Evolutionary conservation across 805 yeast genomes (phyloP).

Genomic region (Ogataea polymorpha): DNA sequence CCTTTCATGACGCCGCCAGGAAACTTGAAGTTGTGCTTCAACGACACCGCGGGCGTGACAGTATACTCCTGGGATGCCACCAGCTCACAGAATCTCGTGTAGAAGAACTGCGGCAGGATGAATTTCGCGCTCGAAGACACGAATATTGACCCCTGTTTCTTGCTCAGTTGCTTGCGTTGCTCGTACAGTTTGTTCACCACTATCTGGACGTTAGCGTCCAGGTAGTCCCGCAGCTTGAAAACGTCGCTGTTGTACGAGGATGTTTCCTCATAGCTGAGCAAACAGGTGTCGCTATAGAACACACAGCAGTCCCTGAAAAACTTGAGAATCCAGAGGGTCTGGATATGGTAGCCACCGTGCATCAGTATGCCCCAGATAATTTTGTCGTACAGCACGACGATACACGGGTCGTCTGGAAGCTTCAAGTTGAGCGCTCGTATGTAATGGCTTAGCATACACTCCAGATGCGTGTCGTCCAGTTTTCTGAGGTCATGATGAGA

Average conservation of each 20-base stretch:
- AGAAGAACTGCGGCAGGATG: conserved; percentile 18
- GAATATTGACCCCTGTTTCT: conserved; percentile 10
- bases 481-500: conserved; percentile 6
- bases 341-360: conserved; percentile 43
- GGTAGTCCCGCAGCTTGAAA: conserved; percentile 13
- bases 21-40: conserved; percentile 12
- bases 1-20: conserved; percentile 18
- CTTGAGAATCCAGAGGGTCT: conserved; percentile 42
- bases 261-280: conserved; percentile 18
- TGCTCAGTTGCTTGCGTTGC: conserved; percentile 15
- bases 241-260: conserved; percentile 12
- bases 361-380: conserved; percentile 42
- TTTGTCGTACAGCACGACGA: conserved; percentile 34
- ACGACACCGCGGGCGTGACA: conserved; percentile 1
- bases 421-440: conserved; percentile 34
- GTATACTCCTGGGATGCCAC: conserved; percentile 15
- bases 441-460: conserved; percentile 38
- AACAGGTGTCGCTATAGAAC: conserved; percentile 18
- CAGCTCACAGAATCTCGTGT: conserved; percentile 8
- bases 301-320: conserved; percentile 31
- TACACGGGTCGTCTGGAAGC: conserved; percentile 38
- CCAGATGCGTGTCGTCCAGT: conserved; percentile 21
- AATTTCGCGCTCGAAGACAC: conserved; percentile 12
- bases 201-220: conserved; percentile 7
- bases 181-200: conserved; percentile 15